Evolutionary conservation across 331 rosid species (phyloP).

Genomic region (Pyrus hybrid): DNA sequence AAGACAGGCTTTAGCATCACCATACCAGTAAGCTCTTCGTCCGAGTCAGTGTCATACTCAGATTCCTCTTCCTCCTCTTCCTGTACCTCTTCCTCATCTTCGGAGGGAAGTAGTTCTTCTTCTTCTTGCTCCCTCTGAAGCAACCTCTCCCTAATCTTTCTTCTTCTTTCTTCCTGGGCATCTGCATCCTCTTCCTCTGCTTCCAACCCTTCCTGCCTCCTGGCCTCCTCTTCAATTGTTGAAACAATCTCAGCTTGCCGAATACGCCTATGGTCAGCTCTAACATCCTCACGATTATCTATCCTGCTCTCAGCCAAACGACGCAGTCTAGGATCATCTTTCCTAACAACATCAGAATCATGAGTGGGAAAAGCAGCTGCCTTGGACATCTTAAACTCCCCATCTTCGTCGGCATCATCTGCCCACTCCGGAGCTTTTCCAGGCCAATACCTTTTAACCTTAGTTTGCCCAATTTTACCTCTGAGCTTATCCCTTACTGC

Average conservation of each 20-base stretch:
- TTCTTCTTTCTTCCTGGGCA: constrained; percentile 76
- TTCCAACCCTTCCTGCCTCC: constrained; percentile 80
- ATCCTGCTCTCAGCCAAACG: constrained; percentile 73
- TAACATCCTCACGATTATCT: constrained; percentile 84
- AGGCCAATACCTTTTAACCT: constrained; percentile 91
- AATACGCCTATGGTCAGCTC: constrained; percentile 89
- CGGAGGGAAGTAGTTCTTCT: constrained; percentile 48
- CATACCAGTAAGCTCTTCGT: constrained; percentile 73
- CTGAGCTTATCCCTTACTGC: constrained; percentile 84
- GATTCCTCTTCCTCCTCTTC: constrained; percentile 79
- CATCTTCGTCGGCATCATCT: constrained; percentile 72
- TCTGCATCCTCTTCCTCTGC: constrained; percentile 71
- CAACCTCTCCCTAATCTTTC: constrained; percentile 58
- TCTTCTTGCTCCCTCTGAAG: constrained; percentile 87
- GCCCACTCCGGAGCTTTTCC: constrained; percentile 98
- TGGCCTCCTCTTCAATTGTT: constrained; percentile 79
- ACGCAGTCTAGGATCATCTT: constrained; percentile 75
- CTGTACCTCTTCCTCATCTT: constrained; percentile 78
- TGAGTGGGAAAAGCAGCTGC: constrained; percentile 61
- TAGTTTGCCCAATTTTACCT: constrained; percentile 94
- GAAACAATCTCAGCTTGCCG: constrained; percentile 94
- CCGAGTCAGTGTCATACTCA: constrained; percentile 92
- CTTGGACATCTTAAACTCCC: constrained; percentile 46
- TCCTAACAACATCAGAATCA: constrained; percentile 38
- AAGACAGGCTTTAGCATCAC: constrained; percentile 95